Evolutionary conservation across 345 rosid genomes (phyloP).

Genomic region (Acer saccharum): DNA sequence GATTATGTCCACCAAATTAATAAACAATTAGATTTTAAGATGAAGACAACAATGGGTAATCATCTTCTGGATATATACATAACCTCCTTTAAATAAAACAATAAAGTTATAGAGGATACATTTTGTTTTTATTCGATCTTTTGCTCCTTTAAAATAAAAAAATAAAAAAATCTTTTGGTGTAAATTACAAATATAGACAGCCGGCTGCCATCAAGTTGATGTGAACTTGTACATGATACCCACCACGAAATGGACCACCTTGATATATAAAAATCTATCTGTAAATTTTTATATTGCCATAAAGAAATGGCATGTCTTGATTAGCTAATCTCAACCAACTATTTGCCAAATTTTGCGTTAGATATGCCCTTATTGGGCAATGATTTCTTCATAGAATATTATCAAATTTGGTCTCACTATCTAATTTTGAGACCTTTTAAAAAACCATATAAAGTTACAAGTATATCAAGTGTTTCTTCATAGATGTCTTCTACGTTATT

Average conservation of each 20-base stretch:
- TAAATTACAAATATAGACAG: conserved; percentile 7
- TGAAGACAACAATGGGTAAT: background rate
- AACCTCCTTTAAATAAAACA: background rate
- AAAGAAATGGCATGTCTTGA: conserved; percentile 21
- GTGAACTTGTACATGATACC: conserved; percentile 19
- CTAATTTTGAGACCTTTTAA: too few relatives aligned
- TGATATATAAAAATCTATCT: background rate
- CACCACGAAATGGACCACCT: background rate
- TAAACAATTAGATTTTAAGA: background rate
- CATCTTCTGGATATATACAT: background rate
- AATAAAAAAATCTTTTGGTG: background rate
- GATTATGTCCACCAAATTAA: conserved; percentile 13
- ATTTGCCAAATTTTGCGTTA: background rate
- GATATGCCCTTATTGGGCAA: background rate
- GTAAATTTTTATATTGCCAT: background rate
- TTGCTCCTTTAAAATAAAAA: too few relatives aligned
- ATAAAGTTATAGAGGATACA: background rate
- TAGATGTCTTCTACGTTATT: too few relatives aligned
- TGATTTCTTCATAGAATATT: background rate
- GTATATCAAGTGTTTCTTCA: too few relatives aligned
- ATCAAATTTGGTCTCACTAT: too few relatives aligned
- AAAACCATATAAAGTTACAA: background rate
- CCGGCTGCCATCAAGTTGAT: conserved; percentile 17
- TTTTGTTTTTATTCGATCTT: background rate
- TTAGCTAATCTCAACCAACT: conserved; percentile 23